These are phyloP conservation scores for Hortiboletus campestris DNA, from an alignment of 768 basidiomycete genomes.

Conservation along the genomic window DNA sequence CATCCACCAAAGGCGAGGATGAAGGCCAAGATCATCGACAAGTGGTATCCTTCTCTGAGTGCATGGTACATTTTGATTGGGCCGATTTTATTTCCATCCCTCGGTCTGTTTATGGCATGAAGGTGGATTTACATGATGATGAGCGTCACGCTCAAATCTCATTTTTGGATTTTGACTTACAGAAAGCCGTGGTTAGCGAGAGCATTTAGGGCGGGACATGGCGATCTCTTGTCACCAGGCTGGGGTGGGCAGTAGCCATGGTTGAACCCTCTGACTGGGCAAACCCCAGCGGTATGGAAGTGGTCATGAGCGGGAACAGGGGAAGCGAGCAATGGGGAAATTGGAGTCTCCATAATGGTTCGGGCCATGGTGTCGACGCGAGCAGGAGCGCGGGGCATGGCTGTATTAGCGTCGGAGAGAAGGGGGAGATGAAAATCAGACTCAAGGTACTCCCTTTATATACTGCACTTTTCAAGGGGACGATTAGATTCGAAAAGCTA, in stretches of 20 bases:
- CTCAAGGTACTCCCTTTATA: neutral
- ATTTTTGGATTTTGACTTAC: conserved; percentile 39
- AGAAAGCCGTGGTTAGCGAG: conserved; percentile 76
- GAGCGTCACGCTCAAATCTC: neutral
- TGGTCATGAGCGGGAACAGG: conserved; percentile 19
- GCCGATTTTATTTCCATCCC: conserved; percentile 49
- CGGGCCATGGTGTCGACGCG: neutral
- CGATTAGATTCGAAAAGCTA: neutral
- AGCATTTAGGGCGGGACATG: conserved; percentile 71
- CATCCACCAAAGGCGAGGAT: conserved; percentile 50
- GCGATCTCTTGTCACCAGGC: conserved; percentile 52
- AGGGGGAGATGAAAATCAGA: neutral
- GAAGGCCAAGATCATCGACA: conserved; percentile 45
- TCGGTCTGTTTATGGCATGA: conserved; percentile 35
- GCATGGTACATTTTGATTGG: conserved; percentile 39
- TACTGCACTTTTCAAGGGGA: neutral
- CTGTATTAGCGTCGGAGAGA: neutral
- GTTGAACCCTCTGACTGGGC: conserved; percentile 40
- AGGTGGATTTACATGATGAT: neutral
- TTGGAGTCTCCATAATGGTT: neutral
- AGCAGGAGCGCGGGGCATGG: conserved; percentile 4
- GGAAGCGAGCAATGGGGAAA: conserved; percentile 6
- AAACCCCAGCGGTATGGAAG: conserved; percentile 23
- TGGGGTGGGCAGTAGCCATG: conserved; percentile 46
- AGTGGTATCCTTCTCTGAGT: conserved; percentile 49